Percentiles rank a stretch among this genome's conserved stretches.
Conservation (phyloP, 2,329 filamentous ascomycete genomes). For the Pestalotiopsis sp. region DNA sequence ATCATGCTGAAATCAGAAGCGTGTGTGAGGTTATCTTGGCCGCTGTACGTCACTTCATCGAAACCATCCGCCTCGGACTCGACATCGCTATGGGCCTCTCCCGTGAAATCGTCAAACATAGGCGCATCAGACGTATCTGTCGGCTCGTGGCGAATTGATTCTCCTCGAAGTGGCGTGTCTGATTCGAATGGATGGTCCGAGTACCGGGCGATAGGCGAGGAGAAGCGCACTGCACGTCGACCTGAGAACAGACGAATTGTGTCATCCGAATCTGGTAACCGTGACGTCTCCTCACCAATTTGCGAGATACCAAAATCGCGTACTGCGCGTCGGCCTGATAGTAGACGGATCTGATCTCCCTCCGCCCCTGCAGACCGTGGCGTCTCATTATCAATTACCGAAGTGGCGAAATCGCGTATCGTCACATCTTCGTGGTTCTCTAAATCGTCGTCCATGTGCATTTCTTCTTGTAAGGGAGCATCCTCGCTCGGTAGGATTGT, state of each 20-base stretch:
- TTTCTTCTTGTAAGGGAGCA: not conserved
- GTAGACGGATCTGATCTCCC: too few species aligned
- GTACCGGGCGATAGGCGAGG: not conserved
- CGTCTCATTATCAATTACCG: not conserved
- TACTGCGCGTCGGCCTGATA: not conserved
- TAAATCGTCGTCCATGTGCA: constrained; percentile 4
- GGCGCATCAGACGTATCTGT: constrained; percentile 19
- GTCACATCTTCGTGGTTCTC: not conserved
- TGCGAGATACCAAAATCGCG: not conserved
- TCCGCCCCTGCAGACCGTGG: not conserved
- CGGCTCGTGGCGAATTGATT: not conserved
- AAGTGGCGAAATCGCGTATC: not conserved
- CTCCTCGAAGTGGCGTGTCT: constrained; percentile 11
- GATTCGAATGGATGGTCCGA: not conserved
- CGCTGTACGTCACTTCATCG: constrained; percentile 21
- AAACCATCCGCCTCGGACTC: constrained; percentile 24
- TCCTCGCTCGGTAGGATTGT: constrained; percentile 8
- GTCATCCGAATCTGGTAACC: not conserved
- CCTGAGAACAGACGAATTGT: not conserved
- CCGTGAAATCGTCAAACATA: constrained; percentile 24
- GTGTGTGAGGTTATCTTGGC: constrained; percentile 41
- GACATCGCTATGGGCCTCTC: constrained; percentile 30
- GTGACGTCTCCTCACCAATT: not conserved
- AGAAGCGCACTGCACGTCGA: not conserved
- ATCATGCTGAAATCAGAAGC: constrained; percentile 62